Percentiles rank a stretch among this genome's conserved stretches.
These are phyloP conservation scores for Purpureocillium takamizusanense DNA, from an alignment of 2,329 filamentous ascomycete species.

Conservation along the genomic window DNA sequence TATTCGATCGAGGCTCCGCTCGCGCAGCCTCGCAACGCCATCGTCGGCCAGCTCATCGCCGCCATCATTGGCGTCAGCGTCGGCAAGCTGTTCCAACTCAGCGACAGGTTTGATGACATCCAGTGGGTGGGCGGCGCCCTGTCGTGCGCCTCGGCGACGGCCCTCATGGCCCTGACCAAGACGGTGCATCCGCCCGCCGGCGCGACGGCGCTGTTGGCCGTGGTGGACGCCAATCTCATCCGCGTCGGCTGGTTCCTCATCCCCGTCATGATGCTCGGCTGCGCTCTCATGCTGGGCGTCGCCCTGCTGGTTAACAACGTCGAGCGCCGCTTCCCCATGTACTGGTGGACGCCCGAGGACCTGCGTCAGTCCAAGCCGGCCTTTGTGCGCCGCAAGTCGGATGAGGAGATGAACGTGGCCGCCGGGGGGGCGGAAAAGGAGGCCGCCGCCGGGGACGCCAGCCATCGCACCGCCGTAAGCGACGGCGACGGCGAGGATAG, in stretches of 20 bases:
- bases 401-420: constrained; percentile 2
- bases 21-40: constrained; percentile 61
- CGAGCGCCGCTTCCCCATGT: constrained; percentile 55
- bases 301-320: constrained; percentile 63
- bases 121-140: constrained; percentile 58
- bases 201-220: constrained; percentile 62
- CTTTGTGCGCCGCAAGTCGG: constrained; percentile 5
- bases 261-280: constrained; percentile 52
- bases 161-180: constrained; percentile 60
- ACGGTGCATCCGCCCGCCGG: constrained; percentile 68
- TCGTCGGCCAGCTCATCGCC: constrained; percentile 58
- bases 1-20: constrained; percentile 63
- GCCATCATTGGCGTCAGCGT: constrained; percentile 52
- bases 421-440: constrained; percentile 8
- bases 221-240: constrained; percentile 44
- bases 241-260: constrained; percentile 61
- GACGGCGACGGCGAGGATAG: constrained; percentile 8
- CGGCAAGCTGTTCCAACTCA: constrained; percentile 54
- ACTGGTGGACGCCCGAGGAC: constrained; percentile 56
- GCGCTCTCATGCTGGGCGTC: constrained; percentile 49
- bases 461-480: not conserved
- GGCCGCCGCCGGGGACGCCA: constrained; percentile 2
- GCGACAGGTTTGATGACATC: constrained; percentile 35
- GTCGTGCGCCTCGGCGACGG: constrained; percentile 53
- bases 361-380: constrained; percentile 8